A percentile compares a stretch with the other conserved stretches of the same genome.
These are phyloP conservation scores for Dactylellina parvicollis DNA, from an alignment of 2,329 filamentous ascomycete genomes.

Conservation along the genomic window DNA sequence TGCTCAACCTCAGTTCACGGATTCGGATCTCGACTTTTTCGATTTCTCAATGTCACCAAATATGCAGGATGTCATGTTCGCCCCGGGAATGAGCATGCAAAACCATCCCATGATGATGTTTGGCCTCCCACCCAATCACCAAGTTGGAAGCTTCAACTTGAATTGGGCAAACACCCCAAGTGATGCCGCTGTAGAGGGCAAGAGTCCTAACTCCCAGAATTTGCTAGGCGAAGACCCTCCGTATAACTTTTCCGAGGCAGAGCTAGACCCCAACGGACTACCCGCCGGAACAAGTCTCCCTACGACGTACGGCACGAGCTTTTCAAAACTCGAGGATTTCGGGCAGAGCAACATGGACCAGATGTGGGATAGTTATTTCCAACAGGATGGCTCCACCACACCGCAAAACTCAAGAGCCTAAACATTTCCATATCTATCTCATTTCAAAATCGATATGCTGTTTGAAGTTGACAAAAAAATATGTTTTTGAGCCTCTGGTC, in stretches of 20 bases:
- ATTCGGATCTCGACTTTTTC: constrained; percentile 5
- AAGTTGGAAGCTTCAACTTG: not conserved
- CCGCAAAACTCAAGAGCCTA: not conserved
- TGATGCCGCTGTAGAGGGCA: not conserved
- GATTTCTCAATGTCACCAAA: constrained; percentile 28
- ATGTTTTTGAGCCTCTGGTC: too few species aligned
- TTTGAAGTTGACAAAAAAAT: too few species aligned
- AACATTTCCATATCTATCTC: not conserved
- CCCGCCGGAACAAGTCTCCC: too few species aligned
- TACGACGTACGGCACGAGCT: not conserved
- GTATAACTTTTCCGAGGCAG: constrained; percentile 1
- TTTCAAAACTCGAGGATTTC: not conserved
- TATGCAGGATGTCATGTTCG: constrained; percentile 10
- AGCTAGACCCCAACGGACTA: not conserved
- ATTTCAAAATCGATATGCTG: too few species aligned
- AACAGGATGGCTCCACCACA: not conserved
- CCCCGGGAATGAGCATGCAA: not conserved
- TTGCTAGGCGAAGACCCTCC: too few species aligned
- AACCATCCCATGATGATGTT: not conserved
- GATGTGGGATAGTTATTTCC: not conserved
- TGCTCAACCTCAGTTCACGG: not conserved
- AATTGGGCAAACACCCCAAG: not conserved
- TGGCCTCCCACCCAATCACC: not conserved
- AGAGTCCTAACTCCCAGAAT: not conserved
- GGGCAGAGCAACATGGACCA: not conserved